Base-by-base conservation (phyloP, 2,329 filamentous ascomycete genomes). In the Aureobasidium sp. region DNA sequence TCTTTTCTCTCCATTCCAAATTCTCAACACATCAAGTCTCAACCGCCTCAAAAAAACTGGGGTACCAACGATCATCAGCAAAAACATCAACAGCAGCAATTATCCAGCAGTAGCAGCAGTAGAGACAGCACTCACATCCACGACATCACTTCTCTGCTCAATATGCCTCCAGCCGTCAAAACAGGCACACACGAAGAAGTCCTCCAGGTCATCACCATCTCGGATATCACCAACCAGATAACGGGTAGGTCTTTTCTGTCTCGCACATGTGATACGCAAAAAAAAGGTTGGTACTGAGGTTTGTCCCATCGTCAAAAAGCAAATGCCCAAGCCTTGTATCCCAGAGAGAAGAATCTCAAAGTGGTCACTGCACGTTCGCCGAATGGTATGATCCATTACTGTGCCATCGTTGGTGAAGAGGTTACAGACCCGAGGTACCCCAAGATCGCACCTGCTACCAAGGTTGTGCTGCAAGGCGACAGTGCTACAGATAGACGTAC, bases 301-400 rank as follows among this genome's bases (percentile, higher is more conserved):
- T 37, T 29, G 54, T 24, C 14, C 27, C 27, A 6, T n/a, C 33
- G 17, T 29, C 24, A 24, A 22, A 39, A 50, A 68, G 66, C 66
- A 40, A 68, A 68, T 39, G 67, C 67, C 11, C 62, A 65, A 61
- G 64, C 67, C 24, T 62, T 68, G 35, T 68, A 66, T 40, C 62
- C 63, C 1, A 61, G 50, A 56, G 66, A 68, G 12, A 62, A 59
- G 3, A 63, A 64, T 56, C 62, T 67, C 35, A 64, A 66, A 54
- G 66, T 67, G 8, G 63, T 68, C 19, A 66, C 66, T 1, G 65
- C 62, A 7, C 64, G 66, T 49, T 47, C 60, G 15, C 61, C 58
- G 0, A 63, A 62, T 29, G 65, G 60, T 22, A 52, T 66, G 42
- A 63, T 60, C 8, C 62, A 65, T 39, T 65, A 66, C 42, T 63